Base-by-base conservation (phyloP, 345 rosid species). In the Excoecaria cochinchinensis region DNA sequence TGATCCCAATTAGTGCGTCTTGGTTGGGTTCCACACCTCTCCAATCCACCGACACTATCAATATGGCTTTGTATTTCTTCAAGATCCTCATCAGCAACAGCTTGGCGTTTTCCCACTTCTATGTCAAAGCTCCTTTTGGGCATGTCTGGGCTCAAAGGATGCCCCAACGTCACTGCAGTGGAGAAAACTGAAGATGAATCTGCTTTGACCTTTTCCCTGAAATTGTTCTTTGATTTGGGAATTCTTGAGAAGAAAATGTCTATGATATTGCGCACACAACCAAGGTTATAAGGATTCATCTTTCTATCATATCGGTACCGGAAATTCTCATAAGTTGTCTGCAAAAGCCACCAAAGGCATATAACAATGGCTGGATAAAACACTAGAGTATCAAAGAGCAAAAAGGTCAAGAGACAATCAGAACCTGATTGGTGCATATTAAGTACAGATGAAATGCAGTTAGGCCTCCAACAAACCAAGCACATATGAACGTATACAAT, bases 401-500 rank as follows among this genome's bases (percentile, higher is more conserved):
- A 14, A 39, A 47, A 5, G 78, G 60, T 15, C 11, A 44, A 51
- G 71, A 36, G 51, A 67, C 65, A 25, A 74, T 65, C 36, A 3
- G 55, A 75, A 94, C 98, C 95, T 94, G 98, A 75, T 94, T 94
- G 70, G 91, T 88, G 67, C 78, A 78, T 73, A 90, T 87, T 77
- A 93, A 85, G 85, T 93, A 91, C 76, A 93, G 82, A 87, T 95
- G 98, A 82, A 95, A 95, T 42, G 89, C 70, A 8, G 93, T 89
- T 80, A 95, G 91, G 56, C 99, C 99, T 64, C 99, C 99, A 69
- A 95, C 97, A 63, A 95, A 95, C 92, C 97, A 93, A 72, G 86
- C 86, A 14, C 78, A 82, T 73, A 90, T 68, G 76, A 89, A 93
- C 0, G 96, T 90, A 74, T 93, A 95, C 6, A 89, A 21, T 75